Base-by-base conservation (phyloP, 139 green algal species). In the Raphidocelis subcapitata region DNA sequence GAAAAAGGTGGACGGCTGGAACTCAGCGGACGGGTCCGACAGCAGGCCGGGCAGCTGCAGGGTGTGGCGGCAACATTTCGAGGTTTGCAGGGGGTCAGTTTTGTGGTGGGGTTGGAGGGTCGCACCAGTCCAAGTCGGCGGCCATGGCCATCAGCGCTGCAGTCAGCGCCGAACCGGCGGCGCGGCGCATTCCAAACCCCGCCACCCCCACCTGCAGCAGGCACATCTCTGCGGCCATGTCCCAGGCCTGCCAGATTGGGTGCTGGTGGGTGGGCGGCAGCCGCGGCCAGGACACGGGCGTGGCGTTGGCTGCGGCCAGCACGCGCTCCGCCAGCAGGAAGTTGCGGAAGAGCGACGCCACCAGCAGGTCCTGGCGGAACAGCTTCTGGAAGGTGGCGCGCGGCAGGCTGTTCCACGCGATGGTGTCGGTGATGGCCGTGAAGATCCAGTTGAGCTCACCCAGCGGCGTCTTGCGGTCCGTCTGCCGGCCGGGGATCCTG, bases 371-470 rank as follows among this genome's bases (percentile, higher is more conserved):
- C 86, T 93, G 95, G 10, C 96, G 72, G 84, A 99, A 99, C 0
- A 99, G 89, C 75, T 92, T 92, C 82, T 99, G 96, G 69, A 99
- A 99, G 5, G 99, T 87, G 23, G 88, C 84, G 5, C 92, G 81
- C 2, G 96, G 96, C 51, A 99, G 86, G 68, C 92, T 88, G 81
- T 99, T 98, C 96, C 96, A 99, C 2, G 96, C 96, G 51, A 99
- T 99, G 59, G 96, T 99, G 88, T 99, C 96, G 1, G 96, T 99
- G 82, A 99, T 97, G 70, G 96, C 96, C 0, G 96, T 99, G 89
- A 99, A 99, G 63, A 99, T 97, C 96, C 96, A 99, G 80, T 98
- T 98, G 18, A 98, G 90, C 87, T 99, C 96, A 2, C 96, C 96
- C 62, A 99, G 82, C 1, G 93, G 93, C n/a, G 94, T 99, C 81